These are phyloP conservation scores for Rhizoclosmatium sp. DNA, from an alignment of 192 early-diverging fungal genomes.

Conservation along the genomic window DNA sequence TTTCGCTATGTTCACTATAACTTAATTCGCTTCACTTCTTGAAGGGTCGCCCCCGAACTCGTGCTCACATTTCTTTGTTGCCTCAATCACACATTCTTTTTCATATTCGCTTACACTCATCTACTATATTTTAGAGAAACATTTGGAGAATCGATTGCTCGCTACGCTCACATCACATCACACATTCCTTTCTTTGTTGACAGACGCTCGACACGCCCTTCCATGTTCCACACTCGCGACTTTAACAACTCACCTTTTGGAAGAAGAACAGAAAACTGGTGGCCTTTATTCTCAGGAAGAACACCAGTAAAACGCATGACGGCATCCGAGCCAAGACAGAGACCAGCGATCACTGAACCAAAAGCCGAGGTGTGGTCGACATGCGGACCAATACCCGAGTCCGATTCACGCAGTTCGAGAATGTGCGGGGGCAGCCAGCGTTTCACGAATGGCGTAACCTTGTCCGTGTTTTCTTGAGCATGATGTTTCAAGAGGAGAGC, in stretches of 20 bases:
- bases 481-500: neutral
- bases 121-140: too few species aligned
- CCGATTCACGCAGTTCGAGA: slow-evolving; percentile 70
- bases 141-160: too few species aligned
- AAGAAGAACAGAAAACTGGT: slow-evolving; percentile 68
- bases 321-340: slow-evolving; percentile 74
- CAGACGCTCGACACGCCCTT: too few species aligned
- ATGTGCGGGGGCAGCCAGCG: slow-evolving; percentile 81
- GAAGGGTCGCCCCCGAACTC: too few species aligned
- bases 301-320: slow-evolving; percentile 76
- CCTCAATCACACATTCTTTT: too few species aligned
- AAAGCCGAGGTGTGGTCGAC: slow-evolving; percentile 85
- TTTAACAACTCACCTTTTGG: slow-evolving; percentile 38
- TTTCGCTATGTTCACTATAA: too few species aligned
- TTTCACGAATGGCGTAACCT: slow-evolving; percentile 45
- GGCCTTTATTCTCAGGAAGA: slow-evolving; percentile 37
- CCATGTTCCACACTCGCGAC: too few species aligned
- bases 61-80: too few species aligned
- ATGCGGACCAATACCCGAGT: slow-evolving; percentile 81
- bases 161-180: too few species aligned
- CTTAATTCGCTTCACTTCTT: too few species aligned
- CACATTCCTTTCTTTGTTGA: too few species aligned
- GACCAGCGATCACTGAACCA: slow-evolving; percentile 76
- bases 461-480: slow-evolving; percentile 57
- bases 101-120: too few species aligned